Percentiles rank a stretch among this genome's conserved stretches.
Conservation (phyloP, 208 protist genomes). For the Leishmania turanica region DNA sequence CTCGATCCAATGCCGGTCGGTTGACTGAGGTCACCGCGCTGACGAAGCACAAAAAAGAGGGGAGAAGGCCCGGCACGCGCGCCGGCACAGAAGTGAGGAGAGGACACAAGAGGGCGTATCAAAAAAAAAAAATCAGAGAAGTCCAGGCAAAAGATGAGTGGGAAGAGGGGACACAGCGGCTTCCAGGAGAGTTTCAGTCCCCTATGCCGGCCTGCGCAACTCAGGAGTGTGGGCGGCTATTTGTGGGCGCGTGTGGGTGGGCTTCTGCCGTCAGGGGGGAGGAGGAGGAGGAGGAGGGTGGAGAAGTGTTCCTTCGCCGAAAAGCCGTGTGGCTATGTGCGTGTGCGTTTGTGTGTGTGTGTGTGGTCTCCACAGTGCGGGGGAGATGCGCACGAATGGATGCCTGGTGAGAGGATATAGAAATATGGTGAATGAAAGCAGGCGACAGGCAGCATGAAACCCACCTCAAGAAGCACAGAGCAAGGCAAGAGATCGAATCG, state of each 20-base stretch:
- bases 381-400: background rate
- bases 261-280: background rate
- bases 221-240: background rate
- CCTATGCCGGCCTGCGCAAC: background rate
- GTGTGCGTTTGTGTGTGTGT: background rate
- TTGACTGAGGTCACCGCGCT: background rate
- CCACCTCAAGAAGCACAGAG: background rate
- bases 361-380: background rate
- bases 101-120: conserved; percentile 11
- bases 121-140: conserved; percentile 10
- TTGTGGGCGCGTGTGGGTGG: background rate
- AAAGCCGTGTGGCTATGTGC: background rate
- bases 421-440: background rate
- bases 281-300: background rate
- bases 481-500: background rate
- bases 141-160: conserved; percentile 8
- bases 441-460: background rate
- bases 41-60: background rate
- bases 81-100: background rate
- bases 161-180: background rate
- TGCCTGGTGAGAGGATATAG: background rate
- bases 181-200: background rate
- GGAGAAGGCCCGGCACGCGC: background rate
- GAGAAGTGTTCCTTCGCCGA: background rate
- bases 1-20: background rate